phyloP scores from a whole-genome alignment of 1,139 yeast genomes.

The Blastobotrys indianensis region DNA sequence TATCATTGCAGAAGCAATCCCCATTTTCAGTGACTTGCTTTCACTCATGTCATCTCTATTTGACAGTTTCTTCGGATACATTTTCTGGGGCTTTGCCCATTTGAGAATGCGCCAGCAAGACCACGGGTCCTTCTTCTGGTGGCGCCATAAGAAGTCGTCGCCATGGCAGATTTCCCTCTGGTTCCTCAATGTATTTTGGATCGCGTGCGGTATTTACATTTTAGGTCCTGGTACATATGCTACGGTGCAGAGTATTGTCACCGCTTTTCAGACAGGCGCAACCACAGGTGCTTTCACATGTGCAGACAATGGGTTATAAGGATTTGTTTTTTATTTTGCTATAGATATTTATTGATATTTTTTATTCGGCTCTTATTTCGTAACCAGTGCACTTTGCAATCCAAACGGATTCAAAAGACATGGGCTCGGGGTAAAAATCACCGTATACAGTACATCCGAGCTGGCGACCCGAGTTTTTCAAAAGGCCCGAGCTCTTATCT shows the following conservation, averaged over 20 bases:
- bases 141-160: conserved; percentile 19
- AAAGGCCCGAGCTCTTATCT: too few relatives aligned
- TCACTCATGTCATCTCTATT: conserved; percentile 58
- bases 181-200: conserved; percentile 37
- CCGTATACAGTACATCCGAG: too few relatives aligned
- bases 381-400: not conserved
- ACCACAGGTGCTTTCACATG: conserved; percentile 51
- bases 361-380: not conserved
- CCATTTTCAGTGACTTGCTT: conserved; percentile 53
- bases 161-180: conserved; percentile 27
- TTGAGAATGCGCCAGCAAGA: conserved; percentile 34
- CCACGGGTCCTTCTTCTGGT: conserved; percentile 29
- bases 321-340: not conserved
- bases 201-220: conserved; percentile 46
- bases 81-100: conserved; percentile 61
- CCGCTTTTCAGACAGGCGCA: conserved; percentile 42
- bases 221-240: conserved; percentile 57
- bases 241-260: conserved; percentile 47
- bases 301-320: conserved; percentile 13
- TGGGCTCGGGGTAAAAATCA: too few relatives aligned
- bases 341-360: not conserved
- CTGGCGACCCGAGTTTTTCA: too few relatives aligned
- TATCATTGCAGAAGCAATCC: conserved; percentile 56
- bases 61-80: conserved; percentile 61
- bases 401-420: too few relatives aligned